phyloP scores from a whole-genome alignment of 1,284 basidiomycete genomes.

The Papiliotrema nemorosa region DNA sequence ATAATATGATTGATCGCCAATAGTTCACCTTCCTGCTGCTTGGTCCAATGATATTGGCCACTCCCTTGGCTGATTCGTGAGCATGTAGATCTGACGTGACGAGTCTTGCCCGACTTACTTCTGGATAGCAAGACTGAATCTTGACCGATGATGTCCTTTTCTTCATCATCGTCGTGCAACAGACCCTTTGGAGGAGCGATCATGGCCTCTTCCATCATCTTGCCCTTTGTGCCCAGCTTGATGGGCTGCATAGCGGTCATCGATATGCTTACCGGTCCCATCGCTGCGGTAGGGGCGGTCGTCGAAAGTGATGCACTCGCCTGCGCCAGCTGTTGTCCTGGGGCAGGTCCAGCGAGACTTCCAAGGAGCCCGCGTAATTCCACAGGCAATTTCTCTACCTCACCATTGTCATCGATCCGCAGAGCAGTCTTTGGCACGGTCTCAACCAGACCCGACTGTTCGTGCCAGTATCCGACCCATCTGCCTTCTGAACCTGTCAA shows the following conservation, averaged over 20 bases:
- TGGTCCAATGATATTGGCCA: conserved; percentile 57
- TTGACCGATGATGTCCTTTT: conserved; percentile 54
- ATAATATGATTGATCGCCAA: neutral
- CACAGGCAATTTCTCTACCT: conserved; percentile 11
- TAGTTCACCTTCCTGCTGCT: conserved; percentile 77
- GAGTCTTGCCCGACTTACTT: conserved; percentile 27
- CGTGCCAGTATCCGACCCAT: conserved; percentile 42
- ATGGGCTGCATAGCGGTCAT: conserved; percentile 33
- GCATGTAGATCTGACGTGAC: neutral
- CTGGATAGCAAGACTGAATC: conserved; percentile 46
- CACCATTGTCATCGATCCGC: conserved; percentile 18
- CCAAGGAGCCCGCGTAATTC: conserved; percentile 34
- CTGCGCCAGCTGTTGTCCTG: neutral
- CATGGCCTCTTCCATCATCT: conserved; percentile 36
- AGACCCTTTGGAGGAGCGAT: conserved; percentile 29
- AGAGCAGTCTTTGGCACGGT: conserved; percentile 22
- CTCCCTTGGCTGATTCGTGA: conserved; percentile 33
- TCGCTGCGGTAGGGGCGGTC: neutral
- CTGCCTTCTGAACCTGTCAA: conserved; percentile 59
- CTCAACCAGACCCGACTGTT: conserved; percentile 31
- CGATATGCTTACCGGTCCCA: conserved; percentile 7
- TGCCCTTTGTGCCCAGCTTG: conserved; percentile 28
- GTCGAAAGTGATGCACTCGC: neutral
- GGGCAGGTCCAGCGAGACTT: conserved; percentile 22
- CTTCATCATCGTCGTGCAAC: conserved; percentile 62